Evolutionary conservation across 129 eudicot genomes (phyloP).

Genomic region (Flaveria bidentis): DNA sequence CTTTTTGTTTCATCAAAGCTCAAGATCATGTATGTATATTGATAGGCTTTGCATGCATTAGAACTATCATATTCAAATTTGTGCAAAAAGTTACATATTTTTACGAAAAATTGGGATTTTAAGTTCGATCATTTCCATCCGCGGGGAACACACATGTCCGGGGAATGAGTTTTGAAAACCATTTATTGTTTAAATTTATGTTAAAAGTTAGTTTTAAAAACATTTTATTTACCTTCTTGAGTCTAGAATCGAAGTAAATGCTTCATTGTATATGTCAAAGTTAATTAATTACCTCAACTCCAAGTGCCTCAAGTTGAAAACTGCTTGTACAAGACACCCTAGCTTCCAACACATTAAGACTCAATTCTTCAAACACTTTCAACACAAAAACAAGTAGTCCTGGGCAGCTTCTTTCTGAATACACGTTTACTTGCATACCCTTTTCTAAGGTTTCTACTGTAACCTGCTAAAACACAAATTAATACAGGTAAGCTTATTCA

Average conservation of each 20-base stretch:
- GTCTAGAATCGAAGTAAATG: neutral
- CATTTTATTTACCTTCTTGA: neutral
- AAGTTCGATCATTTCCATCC: too few relatives aligned
- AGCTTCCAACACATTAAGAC: conserved; percentile 82
- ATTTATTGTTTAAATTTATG: too few relatives aligned
- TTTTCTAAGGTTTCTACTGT: conserved; percentile 85
- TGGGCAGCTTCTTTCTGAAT: conserved; percentile 66
- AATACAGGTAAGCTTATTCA: neutral
- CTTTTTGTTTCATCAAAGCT: neutral
- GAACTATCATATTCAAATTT: neutral
- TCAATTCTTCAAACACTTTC: conserved; percentile 80
- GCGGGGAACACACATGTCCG: too few relatives aligned
- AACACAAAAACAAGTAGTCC: conserved; percentile 71
- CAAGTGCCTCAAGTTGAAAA: conserved; percentile 83
- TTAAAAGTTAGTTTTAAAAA: too few relatives aligned
- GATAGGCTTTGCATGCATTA: conserved; percentile 25
- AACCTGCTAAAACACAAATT: conserved; percentile 40
- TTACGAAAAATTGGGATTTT: too few relatives aligned
- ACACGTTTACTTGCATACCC: conserved; percentile 72
- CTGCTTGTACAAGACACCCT: conserved; percentile 81
- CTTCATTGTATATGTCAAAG: neutral
- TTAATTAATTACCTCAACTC: conserved; percentile 55
- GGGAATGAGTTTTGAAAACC: too few relatives aligned
- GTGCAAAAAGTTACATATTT: neutral
- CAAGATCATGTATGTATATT: conserved; percentile 22